Base-by-base conservation (phyloP, 345 rosid species). In the Sisymbrium altissimum region DNA sequence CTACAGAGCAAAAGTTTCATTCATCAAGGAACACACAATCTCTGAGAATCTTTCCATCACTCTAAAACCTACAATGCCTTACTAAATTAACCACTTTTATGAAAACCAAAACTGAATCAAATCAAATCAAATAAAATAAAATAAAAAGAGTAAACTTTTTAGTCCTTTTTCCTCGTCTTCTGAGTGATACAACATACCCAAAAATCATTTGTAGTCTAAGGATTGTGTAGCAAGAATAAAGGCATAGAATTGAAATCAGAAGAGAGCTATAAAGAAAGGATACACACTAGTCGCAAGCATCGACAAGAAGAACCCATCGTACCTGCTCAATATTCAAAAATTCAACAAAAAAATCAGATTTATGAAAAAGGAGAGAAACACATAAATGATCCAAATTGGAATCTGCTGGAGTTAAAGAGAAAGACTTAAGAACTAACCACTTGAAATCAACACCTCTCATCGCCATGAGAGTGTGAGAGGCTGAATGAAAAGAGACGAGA, bases 231-330 rank as follows among this genome's bases (percentile, higher is more conserved):
- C 38, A 7, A 3, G 41, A 11, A 38, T 10, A 38, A 11, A 10
- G 41, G 41, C 14, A 38, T 11, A 39, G 2, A 55, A 8, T 30
- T 35, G 2, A 2, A 35, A 15, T n/a, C 7, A 29, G 21, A 4
- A 35, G 33, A 64, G 58, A 19, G 46, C 3, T 9, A 10, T 25
- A 53, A 82, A n/a, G 90, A 94, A 41, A 83, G 92, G 96, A 92
- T 92, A 92, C 98, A 87, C 86, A 62, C 95, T 90, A 32, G 92
- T 88, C 12, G 92, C 98, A 64, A 92, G 86, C 98, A 92, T 90
- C 57, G 92, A 88, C 85, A 92, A 82, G 89, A 92, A 92, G 83
- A 92, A 88, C 33, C 96, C 98, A 83, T 92, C 96, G 78, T 84
- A 90, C 96, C 96, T 92, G 83, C 85, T 78, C 58, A 52, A 40